Base-by-base conservation (phyloP, 257 asterid species). In the Lantana camara region DNA sequence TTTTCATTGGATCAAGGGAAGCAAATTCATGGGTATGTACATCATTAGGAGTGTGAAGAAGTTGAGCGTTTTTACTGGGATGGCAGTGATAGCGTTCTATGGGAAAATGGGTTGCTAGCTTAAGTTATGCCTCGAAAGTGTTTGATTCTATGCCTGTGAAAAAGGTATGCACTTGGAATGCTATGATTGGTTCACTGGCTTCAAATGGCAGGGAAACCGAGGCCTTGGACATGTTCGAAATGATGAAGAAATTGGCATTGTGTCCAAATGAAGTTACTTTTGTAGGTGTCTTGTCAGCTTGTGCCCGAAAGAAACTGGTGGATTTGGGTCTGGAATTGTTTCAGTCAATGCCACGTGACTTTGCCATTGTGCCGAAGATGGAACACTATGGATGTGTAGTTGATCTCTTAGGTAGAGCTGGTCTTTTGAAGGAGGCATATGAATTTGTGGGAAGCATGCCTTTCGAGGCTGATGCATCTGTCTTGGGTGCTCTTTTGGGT, bases 301-400 rank as follows among this genome's bases (percentile, higher is more conserved):
- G 98, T 78, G 87, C 86, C 30, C 81, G 93, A 35, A 77, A 83
- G 21, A 59, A 79, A 53, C 83, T 73, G 13, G 89, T 89, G 22
- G 79, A 80, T 52, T 35, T 74, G 51, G 90, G 96, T 14, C 62
- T 89, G 66, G 76, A 75, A 56, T 57, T 79, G 73, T 93, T 89
- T 68, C 75, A 54, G 45, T 74, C 88, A 24, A 80, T 90, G 96
- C 71, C 72, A 21, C 11, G 9, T 46, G 79, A 82, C 45, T 83
- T 75, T 49, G 59, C 62, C 55, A 55, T 77, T 62, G 77, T 23
- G 2, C 94, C 94, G 7, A 69, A 27, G 59, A 89, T 89, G 97
- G 94, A 87, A 68, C 97, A 92, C 72, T 92, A 90, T 62, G 98
- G 95, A 59, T 87, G 97, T 73, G 80, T 89, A 20, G 94, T 87